phyloP scores from a whole-genome alignment of 2,329 filamentous ascomycete genomes.

The Leptoxyphium fumago region DNA sequence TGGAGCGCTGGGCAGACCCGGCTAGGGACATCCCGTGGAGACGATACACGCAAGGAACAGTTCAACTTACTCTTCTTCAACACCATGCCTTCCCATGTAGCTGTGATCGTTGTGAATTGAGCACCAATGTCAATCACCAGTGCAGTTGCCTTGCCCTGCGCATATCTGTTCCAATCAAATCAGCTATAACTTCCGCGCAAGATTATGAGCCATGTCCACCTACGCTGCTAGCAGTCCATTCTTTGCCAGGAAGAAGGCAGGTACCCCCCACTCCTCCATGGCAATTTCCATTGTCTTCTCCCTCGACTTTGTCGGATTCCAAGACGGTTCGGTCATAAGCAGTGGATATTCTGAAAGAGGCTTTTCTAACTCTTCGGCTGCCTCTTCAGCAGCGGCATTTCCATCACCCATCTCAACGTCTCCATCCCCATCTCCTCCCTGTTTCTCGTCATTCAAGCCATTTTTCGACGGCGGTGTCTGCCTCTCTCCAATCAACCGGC shows the following conservation, averaged over 20 bases:
- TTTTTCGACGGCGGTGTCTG: conserved; percentile 58
- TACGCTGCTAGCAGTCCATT: conserved; percentile 74
- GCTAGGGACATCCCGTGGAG: not conserved
- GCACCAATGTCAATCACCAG: conserved; percentile 87
- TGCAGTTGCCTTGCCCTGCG: conserved; percentile 81
- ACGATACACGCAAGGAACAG: not conserved
- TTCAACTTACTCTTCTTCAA: conserved; percentile 50
- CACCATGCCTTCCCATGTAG: conserved; percentile 87
- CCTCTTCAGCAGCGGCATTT: conserved; percentile 45
- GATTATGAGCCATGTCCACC: conserved; percentile 13
- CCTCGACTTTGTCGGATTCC: conserved; percentile 75
- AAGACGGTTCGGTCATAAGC: conserved; percentile 84
- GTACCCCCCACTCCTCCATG: conserved; percentile 93
- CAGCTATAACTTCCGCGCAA: not conserved
- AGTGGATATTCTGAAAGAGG: conserved; percentile 78
- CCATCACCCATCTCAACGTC: conserved; percentile 39
- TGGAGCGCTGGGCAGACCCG: not conserved
- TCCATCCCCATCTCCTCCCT: conserved; percentile 31
- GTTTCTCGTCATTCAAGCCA: conserved; percentile 56
- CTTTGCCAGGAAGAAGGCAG: conserved; percentile 84
- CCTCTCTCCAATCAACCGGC: conserved; percentile 65
- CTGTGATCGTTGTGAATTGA: conserved; percentile 74
- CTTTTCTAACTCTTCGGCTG: conserved; percentile 45
- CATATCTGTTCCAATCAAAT: conserved; percentile 42
- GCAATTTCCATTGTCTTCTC: conserved; percentile 93